A percentile compares a stretch with the other conserved stretches of the same genome.
phyloP scores from a whole-genome alignment of 768 basidiomycete genomes.

The Suillus cothurnatus region DNA sequence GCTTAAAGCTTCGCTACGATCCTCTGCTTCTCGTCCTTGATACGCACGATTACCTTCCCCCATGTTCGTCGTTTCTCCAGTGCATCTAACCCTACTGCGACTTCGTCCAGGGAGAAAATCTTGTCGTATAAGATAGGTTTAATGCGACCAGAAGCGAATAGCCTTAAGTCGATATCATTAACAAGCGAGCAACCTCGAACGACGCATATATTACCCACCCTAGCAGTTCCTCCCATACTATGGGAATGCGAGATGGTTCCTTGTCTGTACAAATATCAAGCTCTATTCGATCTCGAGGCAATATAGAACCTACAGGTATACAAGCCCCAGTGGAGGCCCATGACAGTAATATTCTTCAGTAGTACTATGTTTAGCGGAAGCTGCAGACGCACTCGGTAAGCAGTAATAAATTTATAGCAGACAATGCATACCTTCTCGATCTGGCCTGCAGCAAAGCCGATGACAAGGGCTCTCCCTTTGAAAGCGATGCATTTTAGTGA shows the following conservation, averaged over 20 bases:
- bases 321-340: slow-evolving; percentile 88
- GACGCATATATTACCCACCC: slow-evolving; percentile 41
- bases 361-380: slow-evolving; percentile 83
- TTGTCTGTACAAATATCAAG: slow-evolving; percentile 43
- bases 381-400: slow-evolving; percentile 37
- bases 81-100: slow-evolving; percentile 70
- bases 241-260: slow-evolving; percentile 62
- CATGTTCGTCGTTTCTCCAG: slow-evolving; percentile 86
- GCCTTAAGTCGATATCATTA: slow-evolving; percentile 38
- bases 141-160: slow-evolving; percentile 67
- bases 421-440: slow-evolving; percentile 23
- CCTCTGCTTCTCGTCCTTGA: slow-evolving; percentile 52
- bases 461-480: slow-evolving; percentile 91
- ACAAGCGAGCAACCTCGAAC: slow-evolving; percentile 11
- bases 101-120: slow-evolving; percentile 65
- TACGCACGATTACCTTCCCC: slow-evolving; percentile 81
- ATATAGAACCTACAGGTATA: slow-evolving; percentile 56
- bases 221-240: slow-evolving; percentile 75
- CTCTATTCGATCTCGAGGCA: slow-evolving; percentile 5
- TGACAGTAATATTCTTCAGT: slow-evolving; percentile 81
- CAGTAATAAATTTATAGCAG: background rate
- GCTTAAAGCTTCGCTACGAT: slow-evolving; percentile 44
- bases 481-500: slow-evolving; percentile 91
- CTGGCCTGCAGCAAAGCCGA: slow-evolving; percentile 57
- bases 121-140: slow-evolving; percentile 73